Evolutionary conservation across 257 asterid species (phyloP).

Genomic region (Craterostigma plantagineum): DNA sequence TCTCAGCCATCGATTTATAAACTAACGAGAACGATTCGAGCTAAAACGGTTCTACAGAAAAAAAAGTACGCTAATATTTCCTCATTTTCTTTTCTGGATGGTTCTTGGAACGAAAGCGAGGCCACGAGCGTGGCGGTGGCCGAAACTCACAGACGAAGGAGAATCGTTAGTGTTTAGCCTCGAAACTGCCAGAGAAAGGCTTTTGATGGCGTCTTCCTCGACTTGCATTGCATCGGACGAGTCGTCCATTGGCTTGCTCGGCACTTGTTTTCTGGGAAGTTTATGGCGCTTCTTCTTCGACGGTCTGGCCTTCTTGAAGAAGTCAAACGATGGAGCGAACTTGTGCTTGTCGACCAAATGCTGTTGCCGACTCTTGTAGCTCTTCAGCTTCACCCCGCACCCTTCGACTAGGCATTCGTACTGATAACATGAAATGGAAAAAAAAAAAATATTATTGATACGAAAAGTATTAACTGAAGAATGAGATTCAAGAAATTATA

Average conservation of each 20-base stretch:
- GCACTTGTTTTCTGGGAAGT: constrained; percentile 19
- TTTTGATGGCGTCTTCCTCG: constrained; percentile 49
- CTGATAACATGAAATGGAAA: too few relatives aligned
- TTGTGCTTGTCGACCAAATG: constrained; percentile 85
- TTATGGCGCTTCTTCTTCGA: constrained; percentile 83
- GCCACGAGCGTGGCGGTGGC: constrained; percentile 58
- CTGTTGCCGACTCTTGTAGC: constrained; percentile 80
- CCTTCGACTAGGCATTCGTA: constrained; percentile 96
- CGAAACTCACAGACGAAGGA: constrained; percentile 73
- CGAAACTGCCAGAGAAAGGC: constrained; percentile 69
- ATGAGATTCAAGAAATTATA: constrained; percentile 4
- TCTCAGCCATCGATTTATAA: too few relatives aligned
- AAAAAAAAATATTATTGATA: too few relatives aligned
- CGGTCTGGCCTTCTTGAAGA: constrained; percentile 59
- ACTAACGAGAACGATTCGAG: too few relatives aligned
- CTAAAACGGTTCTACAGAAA: too few relatives aligned
- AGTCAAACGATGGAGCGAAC: constrained; percentile 66
- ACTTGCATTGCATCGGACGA: constrained; percentile 49
- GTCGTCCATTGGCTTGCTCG: constrained; percentile 16
- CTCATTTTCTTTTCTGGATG: constrained; percentile 30
- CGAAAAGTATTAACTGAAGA: too few relatives aligned
- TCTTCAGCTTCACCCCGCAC: constrained; percentile 64
- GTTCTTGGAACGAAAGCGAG: constrained; percentile 60
- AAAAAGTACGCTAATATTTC: too few relatives aligned
- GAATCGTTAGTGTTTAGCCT: constrained; percentile 65